These are phyloP conservation scores for Flaveria sonorensis DNA, from an alignment of 129 eudicot genomes.

Conservation along the genomic window DNA sequence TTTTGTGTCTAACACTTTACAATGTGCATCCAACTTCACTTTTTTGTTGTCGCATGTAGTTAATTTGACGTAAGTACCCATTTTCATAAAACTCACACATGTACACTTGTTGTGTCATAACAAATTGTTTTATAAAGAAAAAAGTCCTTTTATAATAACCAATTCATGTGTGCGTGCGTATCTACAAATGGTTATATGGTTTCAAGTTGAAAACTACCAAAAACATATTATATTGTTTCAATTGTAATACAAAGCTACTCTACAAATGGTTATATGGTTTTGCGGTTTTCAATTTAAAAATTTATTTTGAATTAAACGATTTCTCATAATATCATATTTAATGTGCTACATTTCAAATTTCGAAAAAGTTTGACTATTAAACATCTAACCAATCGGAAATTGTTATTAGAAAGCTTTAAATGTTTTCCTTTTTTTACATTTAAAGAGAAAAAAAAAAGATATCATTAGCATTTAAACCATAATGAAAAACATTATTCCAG, in stretches of 20 bases:
- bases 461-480: constrained; percentile 48
- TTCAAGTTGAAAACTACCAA: no score
- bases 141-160: no score
- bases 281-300: no score
- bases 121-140: no score
- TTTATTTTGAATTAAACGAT: neutral
- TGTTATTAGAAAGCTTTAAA: constrained; percentile 7
- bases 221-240: no score
- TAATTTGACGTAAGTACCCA: neutral
- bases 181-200: no score
- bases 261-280: no score
- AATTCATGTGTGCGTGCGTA: no score
- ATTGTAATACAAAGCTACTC: no score
- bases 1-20: no score
- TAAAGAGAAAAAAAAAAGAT: constrained; percentile 11
- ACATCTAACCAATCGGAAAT: constrained; percentile 13
- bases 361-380: neutral
- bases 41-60: neutral
- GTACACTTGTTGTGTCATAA: no score
- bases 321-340: constrained; percentile 5
- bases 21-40: neutral
- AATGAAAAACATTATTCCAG: constrained; percentile 30
- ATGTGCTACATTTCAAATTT: neutral
- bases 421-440: constrained; percentile 23
- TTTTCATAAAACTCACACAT: neutral